Base-by-base conservation (phyloP, 805 yeast genomes). In the Candida germanica region DNA sequence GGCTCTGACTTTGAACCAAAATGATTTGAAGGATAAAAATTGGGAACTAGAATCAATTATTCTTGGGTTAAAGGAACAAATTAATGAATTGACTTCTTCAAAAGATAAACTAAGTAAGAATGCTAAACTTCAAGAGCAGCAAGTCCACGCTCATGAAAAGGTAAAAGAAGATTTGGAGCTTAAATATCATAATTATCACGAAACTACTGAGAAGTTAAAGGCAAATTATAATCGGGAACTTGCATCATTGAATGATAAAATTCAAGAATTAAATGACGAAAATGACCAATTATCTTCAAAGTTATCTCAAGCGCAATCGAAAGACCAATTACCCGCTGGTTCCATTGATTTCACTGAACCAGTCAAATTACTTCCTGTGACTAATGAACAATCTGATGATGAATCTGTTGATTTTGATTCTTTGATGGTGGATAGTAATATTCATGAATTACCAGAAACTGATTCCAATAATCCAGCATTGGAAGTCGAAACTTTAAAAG, bases 221-320 rank as follows among this genome's bases (percentile, higher is more conserved):
- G 39, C 43, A 1, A 51, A 64, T 13, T 60, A 68, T 22, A 54
- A 58, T 10, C 48, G 53, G 20, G 80, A 80, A 38, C 47, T 77
- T 6, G 58, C 58, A 19, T 77, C 70, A 12, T 59, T 80, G 39
- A 77, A 70, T 46, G 55, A 54, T 3, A 71, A 75, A 31, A 75
- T 82, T 31, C 71, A 69, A 21, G 80, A 75, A 31, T 59, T 83
- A 42, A 83, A 83, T 52, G 83, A 80, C 48, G 88, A 81, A 50
- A 83, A 83, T 56, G 84, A 80, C 44, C 64, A 66, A 15, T 61
- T 82, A 36, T 76, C 71, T 49, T 54, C 62, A 42, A 64, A 70
- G 33, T 34, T 63, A 26, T 9, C 29, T 12, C 18, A 14, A 28
- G 9, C 22, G 6, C 10, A 8, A 9, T 15, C 27, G 4, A 16